phyloP scores from a whole-genome alignment of 371 early-diverging fungal species.

The Ecytonucleospora hepatopenaei region DNA sequence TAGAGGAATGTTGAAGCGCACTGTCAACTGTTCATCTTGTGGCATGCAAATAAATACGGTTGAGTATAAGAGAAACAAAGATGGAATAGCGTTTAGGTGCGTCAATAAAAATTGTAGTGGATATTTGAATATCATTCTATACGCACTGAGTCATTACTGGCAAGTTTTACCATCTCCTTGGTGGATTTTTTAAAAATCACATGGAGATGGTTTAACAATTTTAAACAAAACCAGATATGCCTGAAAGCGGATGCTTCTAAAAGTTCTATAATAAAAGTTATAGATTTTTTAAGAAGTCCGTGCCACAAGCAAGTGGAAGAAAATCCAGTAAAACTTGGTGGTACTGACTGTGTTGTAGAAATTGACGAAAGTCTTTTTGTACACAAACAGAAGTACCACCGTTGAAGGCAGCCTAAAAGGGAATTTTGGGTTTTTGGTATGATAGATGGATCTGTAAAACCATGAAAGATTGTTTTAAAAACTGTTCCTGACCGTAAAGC shows the following conservation, averaged over 20 bases:
- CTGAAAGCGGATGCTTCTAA: neutral
- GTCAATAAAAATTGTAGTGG: neutral
- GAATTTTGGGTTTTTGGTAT: slow-evolving; percentile 14
- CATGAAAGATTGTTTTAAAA: neutral
- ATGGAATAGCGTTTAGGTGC: neutral
- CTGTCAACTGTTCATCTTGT: too few species aligned
- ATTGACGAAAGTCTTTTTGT: slow-evolving; percentile 6
- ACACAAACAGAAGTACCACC: neutral
- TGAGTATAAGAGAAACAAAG: too few species aligned
- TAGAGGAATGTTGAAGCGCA: too few species aligned
- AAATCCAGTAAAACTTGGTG: slow-evolving; percentile 3
- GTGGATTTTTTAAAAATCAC: neutral
- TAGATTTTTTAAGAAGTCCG: neutral
- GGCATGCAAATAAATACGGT: too few species aligned
- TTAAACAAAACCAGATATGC: neutral
- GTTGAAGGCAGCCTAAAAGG: neutral
- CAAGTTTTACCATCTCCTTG: neutral
- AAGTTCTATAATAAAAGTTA: neutral
- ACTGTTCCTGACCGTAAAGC: neutral
- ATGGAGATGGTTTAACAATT: neutral
- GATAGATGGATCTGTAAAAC: neutral
- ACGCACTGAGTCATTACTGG: neutral
- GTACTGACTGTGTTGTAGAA: neutral
- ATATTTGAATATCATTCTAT: neutral
- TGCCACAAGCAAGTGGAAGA: neutral